These are phyloP conservation scores for Pholiota adiposa DNA, from an alignment of 1,284 basidiomycete genomes.

Conservation along the genomic window DNA sequence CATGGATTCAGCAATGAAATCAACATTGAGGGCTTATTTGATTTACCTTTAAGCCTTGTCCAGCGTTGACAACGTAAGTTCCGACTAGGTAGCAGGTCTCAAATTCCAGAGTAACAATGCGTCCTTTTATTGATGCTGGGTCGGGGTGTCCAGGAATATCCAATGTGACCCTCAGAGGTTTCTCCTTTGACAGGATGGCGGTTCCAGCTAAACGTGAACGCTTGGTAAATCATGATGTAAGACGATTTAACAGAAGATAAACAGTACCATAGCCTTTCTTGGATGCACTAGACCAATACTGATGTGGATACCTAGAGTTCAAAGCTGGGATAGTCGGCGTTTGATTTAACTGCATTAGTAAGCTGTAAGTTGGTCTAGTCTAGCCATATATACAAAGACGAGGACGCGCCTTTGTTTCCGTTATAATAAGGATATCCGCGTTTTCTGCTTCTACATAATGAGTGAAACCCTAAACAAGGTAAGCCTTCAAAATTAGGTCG, in stretches of 20 bases:
- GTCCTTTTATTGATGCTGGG: conserved; percentile 64
- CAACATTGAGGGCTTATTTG: not conserved
- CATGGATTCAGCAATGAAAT: not conserved
- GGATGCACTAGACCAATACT: conserved; percentile 74
- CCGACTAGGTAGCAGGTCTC: conserved; percentile 73
- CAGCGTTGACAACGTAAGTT: conserved; percentile 91
- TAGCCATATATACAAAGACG: not conserved
- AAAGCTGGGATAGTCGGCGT: conserved; percentile 62
- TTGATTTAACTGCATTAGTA: conserved; percentile 59
- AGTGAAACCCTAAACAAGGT: conserved; percentile 69
- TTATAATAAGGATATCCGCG: conserved; percentile 79
- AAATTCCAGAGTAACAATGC: conserved; percentile 85
- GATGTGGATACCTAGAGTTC: conserved; percentile 63
- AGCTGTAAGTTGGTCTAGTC: not conserved
- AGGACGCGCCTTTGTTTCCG: conserved; percentile 74
- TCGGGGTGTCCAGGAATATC: conserved; percentile 77
- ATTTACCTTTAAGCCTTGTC: conserved; percentile 73
- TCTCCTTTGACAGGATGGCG: conserved; percentile 79
- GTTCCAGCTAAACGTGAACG: conserved; percentile 63
- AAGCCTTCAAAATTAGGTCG: not conserved
- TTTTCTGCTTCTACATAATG: conserved; percentile 83
- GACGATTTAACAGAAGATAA: not conserved
- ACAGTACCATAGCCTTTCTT: conserved; percentile 75
- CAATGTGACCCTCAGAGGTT: conserved; percentile 70
- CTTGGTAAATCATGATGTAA: not conserved